Base-by-base conservation (phyloP, 345 rosid species). In the Citrus cavaleriei region DNA sequence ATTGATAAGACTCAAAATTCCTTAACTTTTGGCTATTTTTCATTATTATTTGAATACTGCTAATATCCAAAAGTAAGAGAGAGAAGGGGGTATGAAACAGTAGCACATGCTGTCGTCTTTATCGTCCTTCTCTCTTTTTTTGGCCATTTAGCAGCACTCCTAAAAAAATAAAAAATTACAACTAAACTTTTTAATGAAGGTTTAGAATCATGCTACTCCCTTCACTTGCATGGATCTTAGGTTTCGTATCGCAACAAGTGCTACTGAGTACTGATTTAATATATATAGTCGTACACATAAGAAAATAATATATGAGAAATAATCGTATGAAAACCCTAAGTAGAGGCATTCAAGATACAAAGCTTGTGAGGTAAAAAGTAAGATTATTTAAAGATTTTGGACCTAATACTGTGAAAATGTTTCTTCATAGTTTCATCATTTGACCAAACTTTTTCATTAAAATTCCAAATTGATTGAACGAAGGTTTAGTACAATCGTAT, bases 61-160 rank as follows among this genome's bases (percentile, higher is more conserved):
- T 40, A 40, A 40, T 2, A 1, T 0, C 46, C 3, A 40, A 40
- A 40, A 40, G 3, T 40, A 9, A 40, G 13, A 40, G 2, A 38
- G 46, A 40, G 12, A 40, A 9, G 3, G 0, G 12, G 3, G 3
- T 0, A 40, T 40, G 1, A 40, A 40, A 40, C 2, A 3, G 0
- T 10, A 9, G 3, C 3, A 40, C 3, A 40, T 9, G 0, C 0
- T 40, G 46, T 10, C 12, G 3, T 40, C 2, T 38, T 8, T 38
- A 8, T 8, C 42, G 42, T 38, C 1, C 0, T 40, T 40, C 12
- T 10, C 3, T 40, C 0, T 40, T 40, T 40, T 40, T 40, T 40
- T 40, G 46, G 0, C 12, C 3, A 40, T 40, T 40, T 40, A 40
- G 12, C 12, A 9, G 3, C 3, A 40, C 12, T 40, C 46, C 0